A percentile compares a stretch with the other conserved stretches of the same genome.
phyloP scores from a whole-genome alignment of 2,329 filamentous ascomycete species.

The Fusarium sp. region DNA sequence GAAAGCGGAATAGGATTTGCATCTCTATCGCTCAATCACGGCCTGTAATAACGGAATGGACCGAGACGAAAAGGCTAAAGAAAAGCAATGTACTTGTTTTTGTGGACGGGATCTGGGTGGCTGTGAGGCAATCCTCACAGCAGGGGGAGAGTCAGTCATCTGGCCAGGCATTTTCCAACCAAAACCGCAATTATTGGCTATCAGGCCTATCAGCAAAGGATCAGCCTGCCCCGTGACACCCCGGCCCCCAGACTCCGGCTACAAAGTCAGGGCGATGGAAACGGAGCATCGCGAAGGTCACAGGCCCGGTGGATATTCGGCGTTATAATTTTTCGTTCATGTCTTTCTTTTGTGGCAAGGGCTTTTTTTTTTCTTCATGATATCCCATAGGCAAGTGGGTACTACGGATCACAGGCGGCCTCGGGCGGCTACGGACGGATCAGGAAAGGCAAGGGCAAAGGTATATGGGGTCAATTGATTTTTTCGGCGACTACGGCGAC shows the following conservation, averaged over 20 bases:
- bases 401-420: slow-evolving; percentile 36
- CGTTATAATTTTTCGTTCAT: slow-evolving; percentile 36
- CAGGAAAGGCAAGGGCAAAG: slow-evolving; percentile 32
- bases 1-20: slow-evolving; percentile 31
- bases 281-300: slow-evolving; percentile 25
- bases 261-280: slow-evolving; percentile 26
- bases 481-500: slow-evolving; percentile 36
- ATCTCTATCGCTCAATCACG: slow-evolving; percentile 25
- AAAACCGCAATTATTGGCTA: slow-evolving; percentile 26
- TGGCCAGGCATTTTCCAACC: neutral
- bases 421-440: slow-evolving; percentile 39
- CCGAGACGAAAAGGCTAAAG: slow-evolving; percentile 35
- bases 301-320: slow-evolving; percentile 37
- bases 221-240: slow-evolving; percentile 34
- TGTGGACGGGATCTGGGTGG: slow-evolving; percentile 21
- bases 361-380: slow-evolving; percentile 39
- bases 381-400: slow-evolving; percentile 45
- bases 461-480: slow-evolving; percentile 31
- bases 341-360: slow-evolving; percentile 41
- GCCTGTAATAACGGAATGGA: slow-evolving; percentile 22
- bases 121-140: slow-evolving; percentile 5
- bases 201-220: slow-evolving; percentile 20
- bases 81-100: slow-evolving; percentile 38
- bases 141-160: slow-evolving; percentile 13
- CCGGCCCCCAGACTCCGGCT: slow-evolving; percentile 11